Percentiles rank a stretch among this genome's conserved stretches.
Evolutionary conservation across 306 rosid genomes (phyloP).

Genomic region (Lathyrus sativus): DNA sequence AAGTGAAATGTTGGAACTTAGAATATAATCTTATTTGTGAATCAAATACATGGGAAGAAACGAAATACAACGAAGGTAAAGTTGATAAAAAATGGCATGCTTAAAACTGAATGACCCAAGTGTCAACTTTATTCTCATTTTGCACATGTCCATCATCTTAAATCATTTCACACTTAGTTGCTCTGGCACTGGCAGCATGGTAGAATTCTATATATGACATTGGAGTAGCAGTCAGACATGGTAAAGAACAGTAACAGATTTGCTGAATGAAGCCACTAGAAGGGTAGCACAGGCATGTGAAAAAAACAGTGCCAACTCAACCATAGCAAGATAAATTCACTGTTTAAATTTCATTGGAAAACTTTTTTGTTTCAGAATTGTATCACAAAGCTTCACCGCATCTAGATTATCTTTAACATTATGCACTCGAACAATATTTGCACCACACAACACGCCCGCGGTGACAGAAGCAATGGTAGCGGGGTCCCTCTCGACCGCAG

Average conservation of each 20-base stretch:
- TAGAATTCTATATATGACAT: conserved; percentile 28
- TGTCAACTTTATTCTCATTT: background rate
- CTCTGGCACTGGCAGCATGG: conserved; percentile 3
- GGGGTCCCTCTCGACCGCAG: conserved; percentile 70
- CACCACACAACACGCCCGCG: conserved; percentile 67
- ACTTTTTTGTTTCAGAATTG: conserved; percentile 55
- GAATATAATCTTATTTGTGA: background rate
- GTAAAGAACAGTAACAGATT: background rate
- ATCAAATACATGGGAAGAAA: conserved; percentile 23
- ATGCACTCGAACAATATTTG: conserved; percentile 86
- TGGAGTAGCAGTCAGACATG: conserved; percentile 9
- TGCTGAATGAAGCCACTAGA: background rate
- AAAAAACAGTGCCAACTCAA: background rate
- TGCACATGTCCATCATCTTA: conserved; percentile 5
- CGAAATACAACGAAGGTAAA: background rate
- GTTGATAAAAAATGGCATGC: background rate
- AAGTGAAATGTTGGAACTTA: background rate
- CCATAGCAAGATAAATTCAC: conserved; percentile 21
- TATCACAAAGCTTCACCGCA: conserved; percentile 80
- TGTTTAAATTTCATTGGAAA: conserved; percentile 32
- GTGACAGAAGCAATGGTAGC: conserved; percentile 82
- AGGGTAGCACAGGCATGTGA: background rate
- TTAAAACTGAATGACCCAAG: background rate
- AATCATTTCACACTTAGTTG: conserved; percentile 13
- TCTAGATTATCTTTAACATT: conserved; percentile 77